Conservation (phyloP, 2,329 filamentous ascomycete genomes). For the Fusarium sp. region DNA sequence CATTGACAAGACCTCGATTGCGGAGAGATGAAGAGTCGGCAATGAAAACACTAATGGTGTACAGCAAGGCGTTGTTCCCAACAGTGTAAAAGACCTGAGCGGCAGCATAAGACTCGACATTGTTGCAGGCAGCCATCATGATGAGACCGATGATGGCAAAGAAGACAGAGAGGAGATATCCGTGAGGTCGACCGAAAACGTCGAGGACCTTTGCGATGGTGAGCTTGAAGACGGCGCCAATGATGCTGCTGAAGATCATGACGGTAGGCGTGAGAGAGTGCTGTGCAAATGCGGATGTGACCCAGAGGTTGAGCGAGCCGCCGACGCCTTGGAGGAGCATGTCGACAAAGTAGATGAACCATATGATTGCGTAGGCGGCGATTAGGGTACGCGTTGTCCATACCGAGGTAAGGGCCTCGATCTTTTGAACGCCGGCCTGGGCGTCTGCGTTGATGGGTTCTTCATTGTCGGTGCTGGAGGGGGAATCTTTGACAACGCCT, state of each 20-base stretch:
- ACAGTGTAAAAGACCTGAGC: slow-evolving; percentile 73
- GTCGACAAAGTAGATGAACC: slow-evolving; percentile 18
- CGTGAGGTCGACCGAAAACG: slow-evolving; percentile 71
- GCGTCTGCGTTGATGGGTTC: not conserved
- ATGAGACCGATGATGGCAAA: slow-evolving; percentile 62
- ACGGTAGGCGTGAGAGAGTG: slow-evolving; percentile 65
- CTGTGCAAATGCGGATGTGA: slow-evolving; percentile 58
- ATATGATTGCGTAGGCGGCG: not conserved
- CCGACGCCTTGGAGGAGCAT: slow-evolving; percentile 32
- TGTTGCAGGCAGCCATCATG: slow-evolving; percentile 70
- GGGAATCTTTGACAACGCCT: not conserved
- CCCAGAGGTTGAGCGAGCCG: slow-evolving; percentile 48
- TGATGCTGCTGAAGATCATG: slow-evolving; percentile 60
- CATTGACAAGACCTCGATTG: slow-evolving; percentile 61
- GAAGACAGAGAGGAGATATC: slow-evolving; percentile 63
- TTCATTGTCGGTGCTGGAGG: not conserved
- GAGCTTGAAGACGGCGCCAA: slow-evolving; percentile 68
- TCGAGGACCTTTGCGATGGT: slow-evolving; percentile 73
- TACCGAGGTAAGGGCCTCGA: not conserved
- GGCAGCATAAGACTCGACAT: slow-evolving; percentile 58
- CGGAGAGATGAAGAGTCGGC: slow-evolving; percentile 74
- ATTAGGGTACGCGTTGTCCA: not conserved
- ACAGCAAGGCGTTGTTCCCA: slow-evolving; percentile 69
- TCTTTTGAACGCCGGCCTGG: not conserved
- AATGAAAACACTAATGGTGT: slow-evolving; percentile 71